Evolutionary conservation across 2,329 filamentous ascomycete genomes (phyloP).

Genomic region (Cladorrhinum sp.): DNA sequence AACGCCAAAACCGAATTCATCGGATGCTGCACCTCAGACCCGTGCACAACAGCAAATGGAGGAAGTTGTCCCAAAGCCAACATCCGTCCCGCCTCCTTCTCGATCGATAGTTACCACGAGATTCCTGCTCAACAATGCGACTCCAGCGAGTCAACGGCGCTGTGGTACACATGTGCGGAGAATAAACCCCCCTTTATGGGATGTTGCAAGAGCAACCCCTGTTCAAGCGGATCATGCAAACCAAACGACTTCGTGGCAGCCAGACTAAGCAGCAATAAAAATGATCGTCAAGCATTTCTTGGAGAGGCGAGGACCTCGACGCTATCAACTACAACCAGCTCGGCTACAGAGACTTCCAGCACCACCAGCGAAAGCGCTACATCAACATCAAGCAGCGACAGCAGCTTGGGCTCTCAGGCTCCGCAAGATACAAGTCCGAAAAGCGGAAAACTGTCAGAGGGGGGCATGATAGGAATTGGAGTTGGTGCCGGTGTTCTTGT

Average conservation of each 20-base stretch:
- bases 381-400: not conserved
- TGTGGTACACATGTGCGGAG: not conserved
- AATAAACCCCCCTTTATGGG: slow-evolving; percentile 2
- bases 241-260: not conserved
- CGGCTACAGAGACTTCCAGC: too few species aligned
- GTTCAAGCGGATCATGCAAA: not conserved
- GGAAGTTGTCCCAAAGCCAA: not conserved
- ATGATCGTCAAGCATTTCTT: not conserved
- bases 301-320: not conserved
- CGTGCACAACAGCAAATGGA: slow-evolving; percentile 11
- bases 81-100: not conserved
- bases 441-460: slow-evolving; percentile 12
- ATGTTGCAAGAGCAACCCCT: slow-evolving; percentile 4
- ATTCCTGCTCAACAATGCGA: not conserved
- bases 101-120: not conserved
- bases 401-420: not conserved
- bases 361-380: not conserved
- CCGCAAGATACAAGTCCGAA: too few species aligned
- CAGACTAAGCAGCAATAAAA: not conserved
- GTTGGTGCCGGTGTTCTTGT: slow-evolving; percentile 14
- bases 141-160: not conserved
- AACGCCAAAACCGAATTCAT: slow-evolving; percentile 35
- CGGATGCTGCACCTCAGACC: slow-evolving; percentile 38
- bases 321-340: not conserved
- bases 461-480: slow-evolving; percentile 23